Percentiles rank a stretch among this genome's conserved stretches.
Evolutionary conservation across 768 basidiomycete species (phyloP).

Genomic region (Glaciozyma antarctica): DNA sequence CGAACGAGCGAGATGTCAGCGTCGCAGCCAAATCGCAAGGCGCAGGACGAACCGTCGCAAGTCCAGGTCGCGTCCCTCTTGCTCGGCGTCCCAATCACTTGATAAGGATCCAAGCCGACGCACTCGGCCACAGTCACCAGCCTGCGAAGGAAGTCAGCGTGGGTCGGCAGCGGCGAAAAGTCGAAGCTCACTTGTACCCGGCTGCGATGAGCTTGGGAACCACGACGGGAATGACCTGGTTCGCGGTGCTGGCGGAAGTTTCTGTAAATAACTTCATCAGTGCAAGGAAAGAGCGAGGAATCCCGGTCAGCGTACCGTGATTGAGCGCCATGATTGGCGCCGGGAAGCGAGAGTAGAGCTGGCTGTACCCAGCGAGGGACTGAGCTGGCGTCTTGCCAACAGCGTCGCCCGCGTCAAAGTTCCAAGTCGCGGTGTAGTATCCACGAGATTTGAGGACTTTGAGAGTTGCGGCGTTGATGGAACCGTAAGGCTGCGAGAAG

Average conservation of each 20-base stretch:
- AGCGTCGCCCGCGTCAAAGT: constrained; percentile 31
- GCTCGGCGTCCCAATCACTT: constrained; percentile 12
- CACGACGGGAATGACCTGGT: constrained; percentile 11
- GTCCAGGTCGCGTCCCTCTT: constrained; percentile 27
- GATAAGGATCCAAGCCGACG: constrained; percentile 27
- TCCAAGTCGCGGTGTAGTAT: constrained; percentile 32
- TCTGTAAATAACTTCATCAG: background rate
- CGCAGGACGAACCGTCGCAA: background rate
- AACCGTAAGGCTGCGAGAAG: constrained; percentile 25
- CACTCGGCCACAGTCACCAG: constrained; percentile 31
- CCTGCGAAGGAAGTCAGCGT: too few relatives aligned
- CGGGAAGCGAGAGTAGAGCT: constrained; percentile 15
- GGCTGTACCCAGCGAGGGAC: constrained; percentile 21
- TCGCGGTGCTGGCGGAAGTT: constrained; percentile 18
- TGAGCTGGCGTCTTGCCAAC: constrained; percentile 13
- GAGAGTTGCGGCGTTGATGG: constrained; percentile 5
- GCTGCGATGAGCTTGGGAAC: constrained; percentile 17
- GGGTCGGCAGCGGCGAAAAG: too few relatives aligned
- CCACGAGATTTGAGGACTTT: constrained; percentile 24
- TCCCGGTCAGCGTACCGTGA: constrained; percentile 16
- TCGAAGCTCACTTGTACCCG: constrained; percentile 18
- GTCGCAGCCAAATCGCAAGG: too few relatives aligned
- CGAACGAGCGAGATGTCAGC: too few relatives aligned
- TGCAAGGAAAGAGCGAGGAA: background rate
- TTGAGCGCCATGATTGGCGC: constrained; percentile 30